Conservation (phyloP, 495 filamentous ascomycete species). For the Tuber calosporum region DNA sequence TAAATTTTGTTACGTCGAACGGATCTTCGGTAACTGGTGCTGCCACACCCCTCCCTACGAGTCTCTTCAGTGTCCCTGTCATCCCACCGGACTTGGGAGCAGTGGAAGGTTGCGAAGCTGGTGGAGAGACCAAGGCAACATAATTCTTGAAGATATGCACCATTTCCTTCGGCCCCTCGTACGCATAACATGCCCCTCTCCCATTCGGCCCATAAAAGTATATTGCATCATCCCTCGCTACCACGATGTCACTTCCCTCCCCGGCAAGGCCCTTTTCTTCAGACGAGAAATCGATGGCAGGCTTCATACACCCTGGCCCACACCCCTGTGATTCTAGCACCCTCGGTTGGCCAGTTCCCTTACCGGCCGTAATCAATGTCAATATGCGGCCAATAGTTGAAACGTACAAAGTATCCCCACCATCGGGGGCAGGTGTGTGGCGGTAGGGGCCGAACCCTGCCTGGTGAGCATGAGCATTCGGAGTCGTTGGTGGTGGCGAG, state of each 20-base stretch:
- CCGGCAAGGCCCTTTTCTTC: constrained; percentile 37
- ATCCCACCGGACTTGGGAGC: constrained; percentile 41
- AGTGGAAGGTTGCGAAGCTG: constrained; percentile 44
- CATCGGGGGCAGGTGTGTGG: constrained; percentile 30
- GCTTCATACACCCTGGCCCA: constrained; percentile 84
- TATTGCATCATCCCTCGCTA: constrained; percentile 87
- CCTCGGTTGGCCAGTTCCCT: constrained; percentile 79
- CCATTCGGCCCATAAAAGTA: constrained; percentile 86
- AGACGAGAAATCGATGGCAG: constrained; percentile 38
- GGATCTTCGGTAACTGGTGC: constrained; percentile 61
- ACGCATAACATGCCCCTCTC: constrained; percentile 76
- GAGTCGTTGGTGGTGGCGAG: constrained; percentile 34
- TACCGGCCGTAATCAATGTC: constrained; percentile 75
- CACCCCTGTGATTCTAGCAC: constrained; percentile 84
- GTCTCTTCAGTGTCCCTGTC: constrained; percentile 52
- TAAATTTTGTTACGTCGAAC: constrained; percentile 77
- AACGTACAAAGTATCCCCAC: constrained; percentile 63
- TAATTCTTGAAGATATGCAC: constrained; percentile 79
- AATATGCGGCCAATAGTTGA: constrained; percentile 84
- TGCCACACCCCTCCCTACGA: constrained; percentile 54
- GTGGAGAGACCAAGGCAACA: constrained; percentile 79
- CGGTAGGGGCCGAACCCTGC: constrained; percentile 34
- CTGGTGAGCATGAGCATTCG: constrained; percentile 17
- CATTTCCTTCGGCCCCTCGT: constrained; percentile 80
- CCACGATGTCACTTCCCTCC: constrained; percentile 72